Percentiles rank a stretch among this genome's conserved stretches.
Evolutionary conservation across 108 stramenopile species (phyloP).

Genomic region (Pseudonitzschia pungens): DNA sequence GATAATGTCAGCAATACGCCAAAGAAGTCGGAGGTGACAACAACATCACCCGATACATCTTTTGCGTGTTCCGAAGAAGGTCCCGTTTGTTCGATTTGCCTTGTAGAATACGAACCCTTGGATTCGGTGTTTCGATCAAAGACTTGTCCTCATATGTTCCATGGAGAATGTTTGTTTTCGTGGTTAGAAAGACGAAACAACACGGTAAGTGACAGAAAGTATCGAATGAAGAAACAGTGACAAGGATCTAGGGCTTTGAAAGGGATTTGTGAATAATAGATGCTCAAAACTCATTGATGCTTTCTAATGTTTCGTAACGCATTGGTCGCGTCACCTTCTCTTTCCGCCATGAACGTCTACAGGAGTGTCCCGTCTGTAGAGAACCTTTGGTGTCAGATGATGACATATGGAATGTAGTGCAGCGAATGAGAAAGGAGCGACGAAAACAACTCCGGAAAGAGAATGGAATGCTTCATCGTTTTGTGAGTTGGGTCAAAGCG

Average conservation of each 20-base stretch:
- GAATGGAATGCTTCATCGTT: conserved; percentile 1
- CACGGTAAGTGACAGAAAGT: conserved; percentile 13
- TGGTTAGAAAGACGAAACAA: conserved; percentile 38
- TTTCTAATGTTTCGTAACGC: background rate
- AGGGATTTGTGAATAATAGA: too few species aligned
- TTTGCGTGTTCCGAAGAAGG: conserved; percentile 13
- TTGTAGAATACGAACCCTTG: conserved; percentile 15
- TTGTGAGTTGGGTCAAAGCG: background rate
- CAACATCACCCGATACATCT: conserved; percentile 6
- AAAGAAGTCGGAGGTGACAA: background rate
- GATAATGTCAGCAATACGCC: background rate
- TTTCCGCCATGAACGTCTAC: background rate
- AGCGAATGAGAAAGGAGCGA: conserved; percentile 30
- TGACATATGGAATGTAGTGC: conserved; percentile 36
- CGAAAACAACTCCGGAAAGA: conserved; percentile 13
- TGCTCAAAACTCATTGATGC: background rate
- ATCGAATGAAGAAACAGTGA: too few species aligned
- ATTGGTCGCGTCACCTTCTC: background rate
- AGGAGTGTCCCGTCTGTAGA: conserved; percentile 46
- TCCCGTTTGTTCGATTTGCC: conserved; percentile 31
- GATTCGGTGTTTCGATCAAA: conserved; percentile 23
- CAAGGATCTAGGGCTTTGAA: too few species aligned
- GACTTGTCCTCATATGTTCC: conserved; percentile 31
- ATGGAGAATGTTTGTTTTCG: conserved; percentile 31
- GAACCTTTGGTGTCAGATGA: conserved; percentile 36